A percentile compares a stretch with the other conserved stretches of the same genome.
Conservation (phyloP, 129 eudicot genomes). For the Flaveria ramosissima region DNA sequence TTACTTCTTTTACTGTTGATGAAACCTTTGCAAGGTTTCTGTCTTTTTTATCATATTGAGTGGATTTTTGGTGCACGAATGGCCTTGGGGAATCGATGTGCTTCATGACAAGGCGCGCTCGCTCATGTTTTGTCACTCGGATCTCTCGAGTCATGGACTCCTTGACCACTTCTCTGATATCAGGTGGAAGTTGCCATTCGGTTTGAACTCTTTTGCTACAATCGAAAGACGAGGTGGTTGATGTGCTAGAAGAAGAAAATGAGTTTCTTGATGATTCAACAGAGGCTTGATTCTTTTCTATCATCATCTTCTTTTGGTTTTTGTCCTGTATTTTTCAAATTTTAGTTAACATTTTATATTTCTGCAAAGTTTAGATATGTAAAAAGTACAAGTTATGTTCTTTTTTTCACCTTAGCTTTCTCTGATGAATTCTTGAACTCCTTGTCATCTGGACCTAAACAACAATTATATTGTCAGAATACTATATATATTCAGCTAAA, state of each 20-base stretch:
- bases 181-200: conserved; percentile 37
- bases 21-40: conserved; percentile 39
- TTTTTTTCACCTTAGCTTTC: conserved; percentile 36
- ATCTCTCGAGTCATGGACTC: conserved; percentile 63
- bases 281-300: conserved; percentile 48
- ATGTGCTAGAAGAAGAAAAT: conserved; percentile 64
- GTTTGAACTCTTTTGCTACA: conserved; percentile 33
- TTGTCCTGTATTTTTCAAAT: conserved; percentile 42
- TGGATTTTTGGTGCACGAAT: conserved; percentile 36
- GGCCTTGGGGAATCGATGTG: conserved; percentile 93
- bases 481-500: not conserved
- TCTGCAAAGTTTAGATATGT: conserved; percentile 10
- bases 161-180: conserved; percentile 61
- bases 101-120: conserved; percentile 38
- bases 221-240: conserved; percentile 48
- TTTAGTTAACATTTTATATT: conserved; percentile 8
- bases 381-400: conserved; percentile 18
- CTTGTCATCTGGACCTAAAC: conserved; percentile 44
- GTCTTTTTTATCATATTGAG: conserved; percentile 45
- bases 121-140: conserved; percentile 43
- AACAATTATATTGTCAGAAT: not conserved
- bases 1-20: conserved; percentile 34
- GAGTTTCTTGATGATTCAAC: conserved; percentile 70
- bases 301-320: conserved; percentile 31
- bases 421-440: conserved; percentile 44